Evolutionary conservation across 768 basidiomycete species (phyloP).

Genomic region (Mycena vulgaris): DNA sequence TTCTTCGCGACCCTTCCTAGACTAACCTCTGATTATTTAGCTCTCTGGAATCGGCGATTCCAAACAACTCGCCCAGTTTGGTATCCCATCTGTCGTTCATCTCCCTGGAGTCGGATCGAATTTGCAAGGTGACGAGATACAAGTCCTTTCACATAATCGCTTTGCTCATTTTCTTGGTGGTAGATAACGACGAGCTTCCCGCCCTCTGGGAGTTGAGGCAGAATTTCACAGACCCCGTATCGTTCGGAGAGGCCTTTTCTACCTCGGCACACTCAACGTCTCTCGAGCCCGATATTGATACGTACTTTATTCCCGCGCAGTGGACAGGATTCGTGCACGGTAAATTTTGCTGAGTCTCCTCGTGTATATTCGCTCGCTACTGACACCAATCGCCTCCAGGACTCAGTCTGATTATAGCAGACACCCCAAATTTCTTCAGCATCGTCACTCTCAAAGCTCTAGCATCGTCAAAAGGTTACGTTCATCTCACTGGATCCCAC

Average conservation of each 20-base stretch:
- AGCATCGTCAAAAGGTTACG: slow-evolving; percentile 48
- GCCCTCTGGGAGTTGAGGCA: slow-evolving; percentile 39
- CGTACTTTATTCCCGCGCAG: slow-evolving; percentile 45
- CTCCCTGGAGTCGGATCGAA: slow-evolving; percentile 49
- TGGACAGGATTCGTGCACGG: slow-evolving; percentile 46
- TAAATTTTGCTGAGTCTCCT: slow-evolving; percentile 41
- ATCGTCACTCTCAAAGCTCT: slow-evolving; percentile 47
- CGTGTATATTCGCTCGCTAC: slow-evolving; percentile 45
- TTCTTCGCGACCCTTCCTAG: too few relatives aligned
- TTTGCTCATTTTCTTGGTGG: neutral
- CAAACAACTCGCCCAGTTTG: slow-evolving; percentile 36
- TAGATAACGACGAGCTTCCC: slow-evolving; percentile 44
- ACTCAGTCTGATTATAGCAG: slow-evolving; percentile 40
- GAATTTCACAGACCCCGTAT: too few relatives aligned
- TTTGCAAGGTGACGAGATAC: slow-evolving; percentile 44
- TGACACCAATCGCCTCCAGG: neutral
- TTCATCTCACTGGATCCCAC: slow-evolving; percentile 48
- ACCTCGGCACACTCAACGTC: too few relatives aligned
- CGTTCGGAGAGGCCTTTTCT: too few relatives aligned
- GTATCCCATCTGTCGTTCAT: slow-evolving; percentile 41
- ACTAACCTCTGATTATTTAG: slow-evolving; percentile 19
- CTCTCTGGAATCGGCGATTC: slow-evolving; percentile 46
- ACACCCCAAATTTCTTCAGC: slow-evolving; percentile 42
- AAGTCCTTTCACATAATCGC: neutral
- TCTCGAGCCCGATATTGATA: too few relatives aligned